These are phyloP conservation scores for Neobulgaria alba DNA, from an alignment of 2,329 filamentous ascomycete species.

Conservation along the genomic window DNA sequence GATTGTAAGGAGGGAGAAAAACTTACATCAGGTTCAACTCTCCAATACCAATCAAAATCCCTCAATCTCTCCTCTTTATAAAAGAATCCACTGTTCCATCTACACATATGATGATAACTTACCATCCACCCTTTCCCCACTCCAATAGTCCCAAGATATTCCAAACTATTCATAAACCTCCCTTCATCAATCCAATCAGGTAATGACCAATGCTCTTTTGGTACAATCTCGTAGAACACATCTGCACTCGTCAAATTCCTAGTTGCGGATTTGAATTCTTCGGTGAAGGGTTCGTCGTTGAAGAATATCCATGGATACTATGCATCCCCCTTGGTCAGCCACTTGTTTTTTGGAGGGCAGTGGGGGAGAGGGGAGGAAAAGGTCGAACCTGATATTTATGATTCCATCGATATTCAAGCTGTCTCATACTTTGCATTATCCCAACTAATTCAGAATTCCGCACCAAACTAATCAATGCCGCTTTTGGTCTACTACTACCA, in stretches of 20 bases:
- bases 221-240: constrained; percentile 65
- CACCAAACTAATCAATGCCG: constrained; percentile 56
- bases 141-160: constrained; percentile 86
- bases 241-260: constrained; percentile 61
- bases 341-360: too few species aligned
- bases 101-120: constrained; percentile 98
- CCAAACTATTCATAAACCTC: constrained; percentile 76
- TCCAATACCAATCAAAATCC: constrained; percentile 51
- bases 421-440: constrained; percentile 60
- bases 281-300: constrained; percentile 70
- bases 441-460: constrained; percentile 62
- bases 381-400: constrained; percentile 37
- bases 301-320: constrained; percentile 84
- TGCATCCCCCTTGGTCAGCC: neutral
- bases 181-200: constrained; percentile 91
- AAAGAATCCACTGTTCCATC: constrained; percentile 81
- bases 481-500: constrained; percentile 25
- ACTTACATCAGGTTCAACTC: constrained; percentile 50
- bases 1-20: neutral
- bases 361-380: neutral
- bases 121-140: constrained; percentile 96
- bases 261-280: constrained; percentile 65
- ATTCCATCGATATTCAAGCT: constrained; percentile 73
- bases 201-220: constrained; percentile 90
- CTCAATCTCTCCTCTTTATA: constrained; percentile 66